These are phyloP conservation scores for Sugiyamaella paludigena DNA, from an alignment of 1,139 yeast genomes.

Conservation along the genomic window DNA sequence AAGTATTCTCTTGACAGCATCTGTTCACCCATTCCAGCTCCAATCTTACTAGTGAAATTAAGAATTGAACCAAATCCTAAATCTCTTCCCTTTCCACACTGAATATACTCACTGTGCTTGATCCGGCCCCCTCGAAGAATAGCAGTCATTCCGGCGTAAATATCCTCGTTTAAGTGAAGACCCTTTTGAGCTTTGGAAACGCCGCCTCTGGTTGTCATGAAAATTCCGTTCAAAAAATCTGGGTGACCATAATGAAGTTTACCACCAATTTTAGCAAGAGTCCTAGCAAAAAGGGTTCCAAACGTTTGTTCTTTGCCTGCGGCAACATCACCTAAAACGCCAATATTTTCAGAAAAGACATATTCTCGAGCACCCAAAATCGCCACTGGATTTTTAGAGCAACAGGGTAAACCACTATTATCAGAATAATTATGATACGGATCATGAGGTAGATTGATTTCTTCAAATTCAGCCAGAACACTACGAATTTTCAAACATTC, in stretches of 20 bases:
- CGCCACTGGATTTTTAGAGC: conserved; percentile 59
- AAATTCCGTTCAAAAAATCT: conserved; percentile 77
- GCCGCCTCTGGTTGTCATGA: conserved; percentile 90
- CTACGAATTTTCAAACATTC: conserved; percentile 82
- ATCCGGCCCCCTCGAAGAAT: conserved; percentile 78
- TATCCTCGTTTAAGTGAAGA: conserved; percentile 82
- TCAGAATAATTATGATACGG: conserved; percentile 1
- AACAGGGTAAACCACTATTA: neutral
- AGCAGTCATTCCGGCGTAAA: conserved; percentile 89
- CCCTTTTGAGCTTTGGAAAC: conserved; percentile 87
- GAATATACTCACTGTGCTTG: conserved; percentile 83
- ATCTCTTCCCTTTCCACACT: conserved; percentile 91
- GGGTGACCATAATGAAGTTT: conserved; percentile 92
- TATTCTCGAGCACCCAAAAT: conserved; percentile 87
- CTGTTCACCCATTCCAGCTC: conserved; percentile 96
- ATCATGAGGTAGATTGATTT: conserved; percentile 39
- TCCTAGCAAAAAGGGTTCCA: conserved; percentile 85
- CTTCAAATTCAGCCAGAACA: conserved; percentile 77
- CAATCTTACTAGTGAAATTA: conserved; percentile 83
- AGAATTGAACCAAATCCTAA: conserved; percentile 81
- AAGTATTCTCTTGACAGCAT: conserved; percentile 79
- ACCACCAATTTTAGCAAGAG: conserved; percentile 82
- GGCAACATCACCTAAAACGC: conserved; percentile 85
- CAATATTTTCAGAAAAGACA: conserved; percentile 81
- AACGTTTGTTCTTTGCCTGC: conserved; percentile 94